Conservation (phyloP, 176 grass and related monocot genomes). For the Zoysia japonica region DNA sequence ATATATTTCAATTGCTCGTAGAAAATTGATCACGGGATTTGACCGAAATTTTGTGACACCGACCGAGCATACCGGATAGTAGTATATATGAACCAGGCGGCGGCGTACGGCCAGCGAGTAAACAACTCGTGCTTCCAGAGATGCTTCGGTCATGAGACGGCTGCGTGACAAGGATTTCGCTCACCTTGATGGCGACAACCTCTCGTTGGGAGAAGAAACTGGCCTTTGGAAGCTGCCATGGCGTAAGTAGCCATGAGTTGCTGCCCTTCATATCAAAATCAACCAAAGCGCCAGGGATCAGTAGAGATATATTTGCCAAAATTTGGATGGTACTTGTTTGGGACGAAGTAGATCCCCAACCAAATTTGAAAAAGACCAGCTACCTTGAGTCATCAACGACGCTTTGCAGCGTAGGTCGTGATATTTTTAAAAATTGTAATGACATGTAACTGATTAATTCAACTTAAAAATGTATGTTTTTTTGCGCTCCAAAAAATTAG, state of each 20-base stretch:
- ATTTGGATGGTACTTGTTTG: conserved; percentile 4
- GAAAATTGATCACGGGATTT: background rate
- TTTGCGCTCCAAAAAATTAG: no score
- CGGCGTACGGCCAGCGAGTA: background rate
- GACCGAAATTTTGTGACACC: background rate
- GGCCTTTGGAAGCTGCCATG: background rate
- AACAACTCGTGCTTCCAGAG: background rate
- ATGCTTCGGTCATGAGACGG: background rate
- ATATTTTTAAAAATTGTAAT: no score
- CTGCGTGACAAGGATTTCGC: background rate
- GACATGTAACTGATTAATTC: no score
- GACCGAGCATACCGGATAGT: background rate
- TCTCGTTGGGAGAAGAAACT: background rate
- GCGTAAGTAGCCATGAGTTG: background rate
- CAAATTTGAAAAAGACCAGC: background rate
- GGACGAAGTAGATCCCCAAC: background rate
- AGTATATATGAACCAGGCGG: background rate
- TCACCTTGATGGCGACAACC: background rate
- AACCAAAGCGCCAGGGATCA: no score
- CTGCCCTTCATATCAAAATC: background rate
- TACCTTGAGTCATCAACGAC: background rate
- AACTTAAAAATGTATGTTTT: no score
- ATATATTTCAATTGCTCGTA: no score
- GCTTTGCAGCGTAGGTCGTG: no score
- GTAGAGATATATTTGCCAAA: background rate